phyloP scores from a whole-genome alignment of 306 rosid species.

The Amphicarpaea edgeworthii region DNA sequence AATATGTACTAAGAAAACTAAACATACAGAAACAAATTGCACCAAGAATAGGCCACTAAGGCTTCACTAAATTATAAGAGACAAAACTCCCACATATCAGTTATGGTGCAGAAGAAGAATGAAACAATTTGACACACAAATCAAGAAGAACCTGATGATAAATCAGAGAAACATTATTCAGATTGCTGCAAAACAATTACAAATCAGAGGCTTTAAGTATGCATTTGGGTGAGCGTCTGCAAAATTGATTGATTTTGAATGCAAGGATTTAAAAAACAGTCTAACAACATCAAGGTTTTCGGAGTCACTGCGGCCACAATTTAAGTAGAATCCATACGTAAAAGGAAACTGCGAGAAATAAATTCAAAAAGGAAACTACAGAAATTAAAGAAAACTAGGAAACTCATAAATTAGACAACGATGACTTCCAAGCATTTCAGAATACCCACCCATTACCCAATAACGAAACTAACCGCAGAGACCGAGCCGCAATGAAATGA shows the following conservation, averaged over 20 bases:
- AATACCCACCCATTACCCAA: slow-evolving; percentile 8
- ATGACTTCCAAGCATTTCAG: not conserved
- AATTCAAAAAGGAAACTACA: not conserved
- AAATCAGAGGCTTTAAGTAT: slow-evolving; percentile 1
- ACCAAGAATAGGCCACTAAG: slow-evolving; percentile 4
- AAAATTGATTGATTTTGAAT: not conserved
- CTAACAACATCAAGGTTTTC: not conserved
- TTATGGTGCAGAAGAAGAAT: not conserved
- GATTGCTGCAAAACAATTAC: not conserved
- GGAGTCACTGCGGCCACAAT: not conserved
- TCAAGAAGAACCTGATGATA: not conserved
- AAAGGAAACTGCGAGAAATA: not conserved
- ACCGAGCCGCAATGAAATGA: not conserved
- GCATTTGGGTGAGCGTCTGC: not conserved
- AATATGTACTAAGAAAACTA: not conserved
- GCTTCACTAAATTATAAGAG: not conserved
- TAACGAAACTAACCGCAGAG: not conserved
- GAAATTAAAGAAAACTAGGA: too few relatives aligned
- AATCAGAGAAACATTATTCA: not conserved
- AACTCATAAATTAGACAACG: not conserved
- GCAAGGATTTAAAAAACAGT: not conserved
- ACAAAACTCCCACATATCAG: not conserved
- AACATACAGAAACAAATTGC: slow-evolving; percentile 19
- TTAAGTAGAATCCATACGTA: not conserved
- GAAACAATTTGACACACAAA: not conserved